Percentiles rank a stretch among this genome's conserved stretches.
Evolutionary conservation across 257 asterid genomes (phyloP).

Genomic region (Thymus mandschuricus): DNA sequence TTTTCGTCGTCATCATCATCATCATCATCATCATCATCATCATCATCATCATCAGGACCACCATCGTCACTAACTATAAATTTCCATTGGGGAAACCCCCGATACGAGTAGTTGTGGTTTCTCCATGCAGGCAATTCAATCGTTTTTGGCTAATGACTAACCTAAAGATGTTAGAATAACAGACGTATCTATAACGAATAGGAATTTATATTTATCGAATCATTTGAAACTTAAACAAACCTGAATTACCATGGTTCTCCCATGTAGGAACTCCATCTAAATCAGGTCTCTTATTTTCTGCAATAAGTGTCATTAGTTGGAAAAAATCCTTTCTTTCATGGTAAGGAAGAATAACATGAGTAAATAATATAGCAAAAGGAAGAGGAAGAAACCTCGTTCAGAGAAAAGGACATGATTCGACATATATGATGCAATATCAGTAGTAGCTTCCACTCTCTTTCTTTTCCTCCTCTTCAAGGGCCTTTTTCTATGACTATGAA

Average conservation of each 20-base stretch:
- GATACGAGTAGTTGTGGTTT: background rate
- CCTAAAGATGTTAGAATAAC: constrained; percentile 16
- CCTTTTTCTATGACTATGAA: constrained; percentile 45
- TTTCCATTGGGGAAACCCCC: background rate
- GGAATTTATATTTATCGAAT: background rate
- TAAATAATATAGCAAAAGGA: constrained; percentile 15
- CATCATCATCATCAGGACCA: background rate
- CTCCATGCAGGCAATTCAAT: background rate
- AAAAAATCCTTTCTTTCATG: background rate
- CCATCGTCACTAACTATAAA: background rate
- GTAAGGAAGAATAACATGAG: constrained; percentile 11
- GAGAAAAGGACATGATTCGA: constrained; percentile 74
- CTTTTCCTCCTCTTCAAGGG: constrained; percentile 73
- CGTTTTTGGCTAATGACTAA: constrained; percentile 13
- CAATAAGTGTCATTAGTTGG: constrained; percentile 29
- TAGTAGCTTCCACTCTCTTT: constrained; percentile 63
- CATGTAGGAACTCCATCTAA: constrained; percentile 54
- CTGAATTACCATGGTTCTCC: constrained; percentile 69
- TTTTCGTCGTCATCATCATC: background rate
- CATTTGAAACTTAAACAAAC: constrained; percentile 37
- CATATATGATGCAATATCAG: constrained; percentile 59
- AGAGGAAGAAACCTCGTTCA: constrained; percentile 53
- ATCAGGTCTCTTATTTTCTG: constrained; percentile 72
- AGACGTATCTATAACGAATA: constrained; percentile 2
- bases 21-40: background rate